These are phyloP conservation scores for Microcyclosporella mali DNA, from an alignment of 2,329 filamentous ascomycete genomes.

Conservation along the genomic window DNA sequence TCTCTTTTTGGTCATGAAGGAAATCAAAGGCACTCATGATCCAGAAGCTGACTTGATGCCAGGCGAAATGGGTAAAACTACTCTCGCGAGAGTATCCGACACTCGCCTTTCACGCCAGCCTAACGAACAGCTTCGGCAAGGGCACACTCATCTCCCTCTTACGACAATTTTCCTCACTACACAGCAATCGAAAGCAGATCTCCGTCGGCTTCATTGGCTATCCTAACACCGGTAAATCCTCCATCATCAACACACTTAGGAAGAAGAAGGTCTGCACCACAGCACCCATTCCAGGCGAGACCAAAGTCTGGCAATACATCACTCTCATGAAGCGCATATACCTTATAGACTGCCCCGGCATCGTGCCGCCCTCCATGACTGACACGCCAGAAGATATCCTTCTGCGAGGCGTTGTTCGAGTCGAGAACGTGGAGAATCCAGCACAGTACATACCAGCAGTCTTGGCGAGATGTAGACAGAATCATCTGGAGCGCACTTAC, in stretches of 20 bases:
- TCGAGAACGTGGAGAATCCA: slow-evolving; percentile 94
- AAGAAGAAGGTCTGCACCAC: slow-evolving; percentile 93
- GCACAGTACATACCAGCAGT: slow-evolving; percentile 91
- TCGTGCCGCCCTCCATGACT: slow-evolving; percentile 79
- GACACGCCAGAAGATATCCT: slow-evolving; percentile 85
- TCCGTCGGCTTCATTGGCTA: slow-evolving; percentile 84
- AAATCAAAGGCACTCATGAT: background rate
- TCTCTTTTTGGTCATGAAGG: slow-evolving; percentile 16
- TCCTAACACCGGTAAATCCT: slow-evolving; percentile 92
- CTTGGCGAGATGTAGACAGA: slow-evolving; percentile 70
- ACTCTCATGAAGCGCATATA: slow-evolving; percentile 92
- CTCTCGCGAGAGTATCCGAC: slow-evolving; percentile 90
- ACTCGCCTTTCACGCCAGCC: slow-evolving; percentile 86
- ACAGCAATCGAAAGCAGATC: slow-evolving; percentile 88
- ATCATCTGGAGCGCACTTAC: slow-evolving; percentile 90
- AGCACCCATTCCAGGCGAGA: slow-evolving; percentile 92
- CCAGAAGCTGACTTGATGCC: slow-evolving; percentile 23
- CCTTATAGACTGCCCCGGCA: slow-evolving; percentile 93
- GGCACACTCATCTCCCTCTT: slow-evolving; percentile 87
- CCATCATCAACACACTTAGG: slow-evolving; percentile 91
- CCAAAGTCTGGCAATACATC: slow-evolving; percentile 97
- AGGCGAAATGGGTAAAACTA: slow-evolving; percentile 89
- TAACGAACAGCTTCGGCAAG: slow-evolving; percentile 96
- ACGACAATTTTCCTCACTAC: slow-evolving; percentile 84
- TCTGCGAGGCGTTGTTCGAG: slow-evolving; percentile 81